Evolutionary conservation across 2,329 filamentous ascomycete species (phyloP).

Genomic region (Raffaelea ambrosiae): DNA sequence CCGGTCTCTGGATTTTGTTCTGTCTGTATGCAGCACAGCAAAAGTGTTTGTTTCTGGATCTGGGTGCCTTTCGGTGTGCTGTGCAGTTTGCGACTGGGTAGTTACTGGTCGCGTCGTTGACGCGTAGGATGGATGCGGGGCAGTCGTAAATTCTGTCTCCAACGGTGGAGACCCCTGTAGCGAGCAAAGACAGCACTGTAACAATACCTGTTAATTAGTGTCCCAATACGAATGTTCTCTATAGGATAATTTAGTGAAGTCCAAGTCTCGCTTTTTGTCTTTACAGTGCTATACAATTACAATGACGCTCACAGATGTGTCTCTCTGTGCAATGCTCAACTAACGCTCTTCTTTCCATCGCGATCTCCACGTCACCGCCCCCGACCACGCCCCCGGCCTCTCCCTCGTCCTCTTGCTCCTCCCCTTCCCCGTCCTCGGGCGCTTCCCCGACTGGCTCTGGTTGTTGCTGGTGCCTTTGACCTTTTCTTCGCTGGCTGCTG

Average conservation of each 20-base stretch:
- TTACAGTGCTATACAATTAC: too few relatives aligned
- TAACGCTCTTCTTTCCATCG: too few relatives aligned
- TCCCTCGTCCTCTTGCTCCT: conserved; percentile 6
- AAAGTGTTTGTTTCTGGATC: neutral
- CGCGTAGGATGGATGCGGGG: neutral
- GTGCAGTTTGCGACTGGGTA: neutral
- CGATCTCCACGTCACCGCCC: conserved; percentile 1
- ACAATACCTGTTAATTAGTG: too few relatives aligned
- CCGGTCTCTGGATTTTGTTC: too few relatives aligned
- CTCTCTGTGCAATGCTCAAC: too few relatives aligned
- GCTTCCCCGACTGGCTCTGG: conserved; percentile 5
- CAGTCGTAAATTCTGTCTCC: neutral
- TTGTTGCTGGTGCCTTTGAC: conserved; percentile 5
- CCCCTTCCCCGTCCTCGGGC: conserved; percentile 6
- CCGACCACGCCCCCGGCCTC: conserved; percentile 10
- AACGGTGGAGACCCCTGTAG: neutral
- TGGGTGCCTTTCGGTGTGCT: neutral
- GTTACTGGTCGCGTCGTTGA: neutral
- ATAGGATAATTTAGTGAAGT: too few relatives aligned
- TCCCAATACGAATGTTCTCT: too few relatives aligned
- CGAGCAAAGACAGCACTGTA: too few relatives aligned
- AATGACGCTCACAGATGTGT: too few relatives aligned
- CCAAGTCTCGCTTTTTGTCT: too few relatives aligned
- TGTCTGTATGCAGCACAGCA: too few relatives aligned
- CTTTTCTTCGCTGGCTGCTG: conserved; percentile 3